Conservation (phyloP, 495 filamentous ascomycete genomes). For the Baudoinia panamericana region DNA sequence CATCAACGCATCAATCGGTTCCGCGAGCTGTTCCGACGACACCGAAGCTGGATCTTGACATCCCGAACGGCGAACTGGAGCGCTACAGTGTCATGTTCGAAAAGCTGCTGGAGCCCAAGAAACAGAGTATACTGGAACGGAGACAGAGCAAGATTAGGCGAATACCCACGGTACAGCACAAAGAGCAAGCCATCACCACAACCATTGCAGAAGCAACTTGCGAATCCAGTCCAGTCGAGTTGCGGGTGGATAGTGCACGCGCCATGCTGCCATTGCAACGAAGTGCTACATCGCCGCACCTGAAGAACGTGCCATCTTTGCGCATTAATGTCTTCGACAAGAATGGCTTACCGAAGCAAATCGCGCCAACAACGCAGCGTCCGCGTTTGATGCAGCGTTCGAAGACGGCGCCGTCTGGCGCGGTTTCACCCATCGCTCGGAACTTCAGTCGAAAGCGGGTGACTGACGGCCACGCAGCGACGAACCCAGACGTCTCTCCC, state of each 20-base stretch:
- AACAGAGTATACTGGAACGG: slow-evolving; percentile 47
- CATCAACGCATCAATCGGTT: too few relatives aligned
- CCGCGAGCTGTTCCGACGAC: neutral
- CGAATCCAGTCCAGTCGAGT: neutral
- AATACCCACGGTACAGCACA: slow-evolving; percentile 38
- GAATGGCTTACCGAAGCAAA: neutral
- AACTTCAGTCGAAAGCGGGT: slow-evolving; percentile 1
- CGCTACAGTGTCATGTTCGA: slow-evolving; percentile 93
- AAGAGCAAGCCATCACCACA: neutral
- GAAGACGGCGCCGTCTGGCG: slow-evolving; percentile 8
- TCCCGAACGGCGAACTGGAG: slow-evolving; percentile 69
- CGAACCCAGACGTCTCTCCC: neutral
- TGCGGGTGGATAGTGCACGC: neutral
- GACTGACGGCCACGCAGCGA: neutral
- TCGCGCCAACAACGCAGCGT: slow-evolving; percentile 1
- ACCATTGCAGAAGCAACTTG: neutral
- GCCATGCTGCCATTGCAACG: neutral
- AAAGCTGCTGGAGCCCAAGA: slow-evolving; percentile 44
- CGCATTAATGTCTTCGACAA: neutral
- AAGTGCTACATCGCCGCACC: slow-evolving; percentile 8
- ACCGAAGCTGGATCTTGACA: slow-evolving; percentile 53
- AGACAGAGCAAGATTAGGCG: slow-evolving; percentile 57
- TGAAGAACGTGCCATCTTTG: slow-evolving; percentile 5
- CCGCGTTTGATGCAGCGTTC: slow-evolving; percentile 12
- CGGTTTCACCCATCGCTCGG: slow-evolving; percentile 5